phyloP scores from a whole-genome alignment of 176 grass and related monocot genomes.

The Avena atlantica region DNA sequence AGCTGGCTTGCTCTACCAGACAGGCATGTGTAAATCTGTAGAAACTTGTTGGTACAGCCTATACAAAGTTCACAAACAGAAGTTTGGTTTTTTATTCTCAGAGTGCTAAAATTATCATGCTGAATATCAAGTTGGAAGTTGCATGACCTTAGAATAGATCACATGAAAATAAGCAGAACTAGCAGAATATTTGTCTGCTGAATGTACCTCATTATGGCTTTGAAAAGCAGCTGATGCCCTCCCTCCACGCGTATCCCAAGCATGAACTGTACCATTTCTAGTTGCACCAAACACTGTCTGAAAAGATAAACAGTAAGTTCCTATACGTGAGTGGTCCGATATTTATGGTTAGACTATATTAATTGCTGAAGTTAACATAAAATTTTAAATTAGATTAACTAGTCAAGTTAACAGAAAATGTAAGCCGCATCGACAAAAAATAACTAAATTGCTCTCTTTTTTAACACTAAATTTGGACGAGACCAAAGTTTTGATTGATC shows the following conservation, averaged over 20 bases:
- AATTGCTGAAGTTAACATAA: conserved; percentile 24
- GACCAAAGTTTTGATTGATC: neutral
- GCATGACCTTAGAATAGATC: neutral
- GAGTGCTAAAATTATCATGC: conserved; percentile 2
- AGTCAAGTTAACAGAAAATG: conserved; percentile 19
- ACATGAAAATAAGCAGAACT: conserved; percentile 21
- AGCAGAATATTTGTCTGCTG: conserved; percentile 21
- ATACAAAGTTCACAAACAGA: conserved; percentile 25
- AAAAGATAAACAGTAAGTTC: conserved; percentile 36
- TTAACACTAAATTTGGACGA: conserved; percentile 13
- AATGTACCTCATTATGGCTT: conserved; percentile 74
- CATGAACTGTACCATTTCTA: conserved; percentile 75
- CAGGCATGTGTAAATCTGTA: neutral
- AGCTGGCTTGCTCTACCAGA: conserved; percentile 2
- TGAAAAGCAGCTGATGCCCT: conserved; percentile 89
- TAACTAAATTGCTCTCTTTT: neutral
- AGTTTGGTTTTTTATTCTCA: conserved; percentile 2
- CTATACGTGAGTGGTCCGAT: conserved; percentile 6
- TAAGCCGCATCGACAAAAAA: neutral
- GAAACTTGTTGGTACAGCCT: neutral
- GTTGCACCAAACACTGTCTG: conserved; percentile 83
- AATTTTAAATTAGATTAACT: neutral
- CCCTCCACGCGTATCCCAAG: conserved; percentile 91
- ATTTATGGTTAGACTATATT: neutral
- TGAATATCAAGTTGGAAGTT: neutral